A percentile compares a stretch with the other conserved stretches of the same genome.
phyloP scores from a whole-genome alignment of 805 yeast species.

The Lachancea cidri region DNA sequence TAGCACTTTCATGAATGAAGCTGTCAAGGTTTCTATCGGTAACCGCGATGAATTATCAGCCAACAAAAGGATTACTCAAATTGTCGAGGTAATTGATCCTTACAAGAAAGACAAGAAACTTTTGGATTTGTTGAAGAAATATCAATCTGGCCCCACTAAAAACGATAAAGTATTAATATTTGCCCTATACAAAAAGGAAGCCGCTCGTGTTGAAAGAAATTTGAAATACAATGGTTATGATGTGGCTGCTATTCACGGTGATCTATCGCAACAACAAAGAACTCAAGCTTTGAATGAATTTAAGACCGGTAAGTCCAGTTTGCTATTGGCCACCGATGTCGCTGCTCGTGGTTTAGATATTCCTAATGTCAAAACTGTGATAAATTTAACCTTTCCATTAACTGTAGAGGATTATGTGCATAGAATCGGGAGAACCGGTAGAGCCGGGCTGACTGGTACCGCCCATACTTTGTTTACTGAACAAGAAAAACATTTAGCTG shows the following conservation, averaged over 20 bases:
- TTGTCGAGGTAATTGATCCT: constrained; percentile 88
- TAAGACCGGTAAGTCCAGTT: constrained; percentile 69
- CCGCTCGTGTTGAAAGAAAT: constrained; percentile 78
- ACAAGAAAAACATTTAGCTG: constrained; percentile 92
- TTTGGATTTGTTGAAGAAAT: constrained; percentile 64
- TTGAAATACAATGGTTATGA: constrained; percentile 66
- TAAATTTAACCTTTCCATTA: constrained; percentile 91
- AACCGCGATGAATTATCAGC: constrained; percentile 92
- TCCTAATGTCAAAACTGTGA: constrained; percentile 93
- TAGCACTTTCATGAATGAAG: constrained; percentile 68
- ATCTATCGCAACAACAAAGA: constrained; percentile 86
- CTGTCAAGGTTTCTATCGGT: constrained; percentile 91
- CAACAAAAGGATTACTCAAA: constrained; percentile 87
- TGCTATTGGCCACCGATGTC: constrained; percentile 94
- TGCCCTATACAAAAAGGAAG: constrained; percentile 96
- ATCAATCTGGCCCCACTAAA: constrained; percentile 59
- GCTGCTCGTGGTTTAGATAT: constrained; percentile 98
- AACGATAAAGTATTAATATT: constrained; percentile 85
- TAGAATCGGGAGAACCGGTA: constrained; percentile 95
- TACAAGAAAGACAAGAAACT: constrained; percentile 73
- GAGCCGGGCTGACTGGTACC: constrained; percentile 93
- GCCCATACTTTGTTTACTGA: constrained; percentile 96
- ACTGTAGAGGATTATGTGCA: constrained; percentile 97
- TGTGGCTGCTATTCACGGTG: constrained; percentile 96
- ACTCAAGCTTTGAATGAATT: constrained; percentile 80